Percentiles rank a stretch among this genome's conserved stretches.
phyloP scores from a whole-genome alignment of 2,329 filamentous ascomycete species.

The Sarocladium kiliense region DNA sequence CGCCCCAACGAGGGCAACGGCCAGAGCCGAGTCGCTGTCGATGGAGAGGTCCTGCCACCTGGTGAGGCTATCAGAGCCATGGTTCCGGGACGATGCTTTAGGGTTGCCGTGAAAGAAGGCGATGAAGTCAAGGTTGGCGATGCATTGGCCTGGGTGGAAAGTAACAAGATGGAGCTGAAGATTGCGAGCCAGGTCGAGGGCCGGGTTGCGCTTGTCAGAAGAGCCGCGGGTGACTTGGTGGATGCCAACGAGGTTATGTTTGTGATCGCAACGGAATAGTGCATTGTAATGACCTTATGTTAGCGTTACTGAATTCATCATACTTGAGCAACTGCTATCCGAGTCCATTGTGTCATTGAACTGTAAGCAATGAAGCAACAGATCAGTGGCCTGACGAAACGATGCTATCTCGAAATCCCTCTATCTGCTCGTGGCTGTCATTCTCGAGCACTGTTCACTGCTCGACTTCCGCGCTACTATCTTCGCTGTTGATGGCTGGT shows the following conservation, averaged over 20 bases:
- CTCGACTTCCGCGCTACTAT: no score
- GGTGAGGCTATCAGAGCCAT: conserved; percentile 23
- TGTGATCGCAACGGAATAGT: conserved; percentile 15
- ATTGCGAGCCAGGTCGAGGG: conserved; percentile 24
- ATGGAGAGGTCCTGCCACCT: background rate
- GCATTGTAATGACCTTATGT: background rate
- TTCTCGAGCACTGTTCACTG: no score
- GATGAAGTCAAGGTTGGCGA: conserved; percentile 22
- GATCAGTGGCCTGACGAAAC: no score
- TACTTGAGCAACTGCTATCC: no score
- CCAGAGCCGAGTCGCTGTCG: conserved; percentile 14
- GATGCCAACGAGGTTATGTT: conserved; percentile 22
- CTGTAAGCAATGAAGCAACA: no score
- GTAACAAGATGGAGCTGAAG: conserved; percentile 34
- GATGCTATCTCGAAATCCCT: no score
- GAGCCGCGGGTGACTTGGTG: conserved; percentile 22
- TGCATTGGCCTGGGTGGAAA: conserved; percentile 24
- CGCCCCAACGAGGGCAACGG: background rate
- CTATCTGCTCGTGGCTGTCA: no score
- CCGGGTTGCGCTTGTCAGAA: conserved; percentile 14
- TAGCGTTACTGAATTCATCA: background rate
- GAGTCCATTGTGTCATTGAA: no score
- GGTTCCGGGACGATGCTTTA: conserved; percentile 30
- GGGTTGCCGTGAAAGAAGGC: conserved; percentile 21
- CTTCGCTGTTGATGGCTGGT: no score